phyloP scores from a whole-genome alignment of 306 rosid species.

The Sphenostylis stenocarpa region DNA sequence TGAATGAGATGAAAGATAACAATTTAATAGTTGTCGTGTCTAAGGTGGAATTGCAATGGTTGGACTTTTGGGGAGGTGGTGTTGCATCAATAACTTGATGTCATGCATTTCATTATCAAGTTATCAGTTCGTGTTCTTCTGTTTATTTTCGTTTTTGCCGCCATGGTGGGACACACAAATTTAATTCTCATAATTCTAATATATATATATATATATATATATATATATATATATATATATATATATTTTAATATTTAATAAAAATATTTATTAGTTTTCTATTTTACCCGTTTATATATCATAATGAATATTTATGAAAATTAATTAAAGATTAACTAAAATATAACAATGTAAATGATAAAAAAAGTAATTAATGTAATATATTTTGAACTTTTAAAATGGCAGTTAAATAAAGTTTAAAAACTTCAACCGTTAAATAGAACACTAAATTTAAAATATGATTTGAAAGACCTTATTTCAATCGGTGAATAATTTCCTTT shows the following conservation, averaged over 20 bases:
- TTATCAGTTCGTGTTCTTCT: neutral
- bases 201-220: too few species aligned
- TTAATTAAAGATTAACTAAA: too few species aligned
- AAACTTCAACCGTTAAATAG: too few species aligned
- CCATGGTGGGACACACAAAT: neutral
- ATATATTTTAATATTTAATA: too few species aligned
- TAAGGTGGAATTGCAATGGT: neutral
- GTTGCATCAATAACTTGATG: neutral
- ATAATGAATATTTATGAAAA: too few species aligned
- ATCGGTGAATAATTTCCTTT: neutral
- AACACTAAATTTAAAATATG: neutral
- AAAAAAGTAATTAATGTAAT: too few species aligned
- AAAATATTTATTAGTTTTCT: too few species aligned
- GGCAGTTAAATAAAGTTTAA: too few species aligned
- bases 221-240: too few species aligned
- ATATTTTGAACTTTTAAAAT: too few species aligned
- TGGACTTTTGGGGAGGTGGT: neutral
- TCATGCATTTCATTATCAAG: neutral
- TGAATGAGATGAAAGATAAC: neutral
- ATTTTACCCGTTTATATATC: too few species aligned
- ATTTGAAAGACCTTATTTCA: neutral
- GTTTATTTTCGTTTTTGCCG: neutral
- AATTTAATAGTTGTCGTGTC: constrained; percentile 9
- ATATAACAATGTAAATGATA: neutral
- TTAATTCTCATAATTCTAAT: too few species aligned